Evolutionary conservation across 1,284 basidiomycete species (phyloP), one percentile per base, ranked within the genome.

Genomic region (Volvariella surrecta): DNA sequence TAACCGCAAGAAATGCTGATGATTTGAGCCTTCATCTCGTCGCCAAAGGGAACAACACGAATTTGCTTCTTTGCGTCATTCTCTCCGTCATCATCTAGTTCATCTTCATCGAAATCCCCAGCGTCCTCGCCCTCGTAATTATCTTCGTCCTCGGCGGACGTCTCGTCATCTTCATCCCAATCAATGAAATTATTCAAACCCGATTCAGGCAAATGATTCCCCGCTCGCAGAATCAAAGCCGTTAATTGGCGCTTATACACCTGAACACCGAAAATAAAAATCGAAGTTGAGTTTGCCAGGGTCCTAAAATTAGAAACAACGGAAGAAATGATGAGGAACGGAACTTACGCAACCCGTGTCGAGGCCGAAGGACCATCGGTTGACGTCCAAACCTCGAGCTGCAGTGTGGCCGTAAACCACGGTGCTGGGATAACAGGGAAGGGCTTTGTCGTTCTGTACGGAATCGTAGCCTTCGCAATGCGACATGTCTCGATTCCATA

Each of bases 351-450:
- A 93, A 4, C 87, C 89, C 0, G 83, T 74, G 58, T 94, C 90
- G 31, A 92, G 58, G 1, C 89, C 90, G 47, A 89, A 66, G 1
- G 79, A 76, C 82, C 84, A 91, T 21, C 82, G 69, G 50, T 84
- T 82, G 52, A 89, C 62, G 56, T 91, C 86, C 7, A 92, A 66
- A 13, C 85, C 85, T 16, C 85, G 68, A 2, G 71, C 64, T 3
- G 89, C 89, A 4, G 84, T 73, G 55, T 92, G 90, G 0, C 89
- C 90, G 56, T 91, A 93, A 6, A 93, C 63, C n/a, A 89, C 77
- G 19, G 75, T 85, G 1, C 80, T 71, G 2, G 89, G 86, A 51
- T 77, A 74, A 55, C 89, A 92, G 2, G 74, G 74, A 6, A 83
- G 31, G 38, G 35, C 34, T 22, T 39, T 31, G 28, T 34, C 40